These are phyloP conservation scores for Coniferiporia sulphurascens DNA, from an alignment of 1,284 basidiomycete species.

Conservation along the genomic window DNA sequence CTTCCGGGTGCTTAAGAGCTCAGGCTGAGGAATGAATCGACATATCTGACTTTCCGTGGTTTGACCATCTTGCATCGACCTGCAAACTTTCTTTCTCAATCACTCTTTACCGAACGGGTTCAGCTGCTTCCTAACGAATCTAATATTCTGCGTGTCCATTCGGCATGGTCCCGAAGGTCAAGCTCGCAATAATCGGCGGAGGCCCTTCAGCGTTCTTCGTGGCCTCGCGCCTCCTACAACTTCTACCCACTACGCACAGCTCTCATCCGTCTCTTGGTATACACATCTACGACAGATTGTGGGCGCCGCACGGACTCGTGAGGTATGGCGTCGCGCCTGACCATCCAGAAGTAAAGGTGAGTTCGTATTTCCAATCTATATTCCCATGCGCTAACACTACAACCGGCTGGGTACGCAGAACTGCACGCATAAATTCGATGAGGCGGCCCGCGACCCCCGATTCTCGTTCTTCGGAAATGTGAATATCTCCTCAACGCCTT, in stretches of 20 bases:
- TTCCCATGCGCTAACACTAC: background rate
- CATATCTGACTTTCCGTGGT: too few species aligned
- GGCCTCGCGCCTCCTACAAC: conserved; percentile 74
- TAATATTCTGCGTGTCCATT: background rate
- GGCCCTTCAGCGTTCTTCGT: conserved; percentile 97
- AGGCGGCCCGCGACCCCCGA: conserved; percentile 65
- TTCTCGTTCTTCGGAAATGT: conserved; percentile 94
- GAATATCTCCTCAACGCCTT: conserved; percentile 49
- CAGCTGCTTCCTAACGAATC: background rate
- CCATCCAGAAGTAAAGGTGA: conserved; percentile 96
- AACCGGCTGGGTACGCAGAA: conserved; percentile 54
- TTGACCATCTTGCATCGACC: too few species aligned
- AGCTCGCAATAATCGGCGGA: conserved; percentile 81
- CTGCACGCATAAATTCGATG: conserved; percentile 93
- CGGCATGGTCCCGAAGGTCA: conserved; percentile 31
- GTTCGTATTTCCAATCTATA: background rate
- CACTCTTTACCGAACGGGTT: too few species aligned
- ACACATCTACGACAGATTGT: conserved; percentile 90
- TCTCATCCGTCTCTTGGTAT: conserved; percentile 49
- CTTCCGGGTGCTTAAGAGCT: too few species aligned
- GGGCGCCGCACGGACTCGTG: conserved; percentile 93
- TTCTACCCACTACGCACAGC: conserved; percentile 42
- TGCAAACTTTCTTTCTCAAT: too few species aligned
- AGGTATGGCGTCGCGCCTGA: conserved; percentile 98
- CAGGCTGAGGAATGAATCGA: too few species aligned